Evolutionary conservation across 2,329 filamentous ascomycete genomes (phyloP).

Genomic region (Alternaria solani): DNA sequence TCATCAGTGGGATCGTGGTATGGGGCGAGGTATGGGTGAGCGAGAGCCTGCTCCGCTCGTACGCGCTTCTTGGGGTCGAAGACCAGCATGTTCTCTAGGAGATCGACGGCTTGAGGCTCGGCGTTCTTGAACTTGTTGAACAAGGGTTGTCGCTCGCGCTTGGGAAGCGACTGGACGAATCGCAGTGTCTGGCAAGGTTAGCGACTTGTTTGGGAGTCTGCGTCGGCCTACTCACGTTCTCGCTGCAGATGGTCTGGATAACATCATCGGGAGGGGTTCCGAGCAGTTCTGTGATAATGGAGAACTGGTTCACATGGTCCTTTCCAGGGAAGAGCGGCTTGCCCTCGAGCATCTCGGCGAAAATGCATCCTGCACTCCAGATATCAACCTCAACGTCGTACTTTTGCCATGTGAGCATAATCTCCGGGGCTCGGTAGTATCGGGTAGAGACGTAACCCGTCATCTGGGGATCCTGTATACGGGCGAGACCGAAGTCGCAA

Average conservation of each 20-base stretch:
- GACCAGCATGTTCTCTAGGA: constrained; percentile 95
- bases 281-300: constrained; percentile 96
- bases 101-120: constrained; percentile 85
- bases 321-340: constrained; percentile 98
- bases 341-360: constrained; percentile 98
- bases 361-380: constrained; percentile 99
- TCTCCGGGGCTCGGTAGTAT: constrained; percentile 98
- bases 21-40: constrained; percentile 91
- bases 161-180: constrained; percentile 96
- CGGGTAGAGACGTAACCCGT: constrained; percentile 98
- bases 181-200: constrained; percentile 74
- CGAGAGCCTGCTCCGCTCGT: constrained; percentile 83
- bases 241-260: constrained; percentile 97
- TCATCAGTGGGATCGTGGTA: constrained; percentile 99
- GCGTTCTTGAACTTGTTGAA: constrained; percentile 94
- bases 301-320: constrained; percentile 99
- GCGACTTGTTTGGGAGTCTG: constrained; percentile 1
- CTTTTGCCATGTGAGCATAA: constrained; percentile 99
- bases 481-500: constrained; percentile 96
- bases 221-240: constrained; percentile 72
- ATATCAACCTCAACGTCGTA: constrained; percentile 99
- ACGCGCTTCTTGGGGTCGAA: constrained; percentile 98
- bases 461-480: constrained; percentile 99
- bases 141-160: constrained; percentile 88
- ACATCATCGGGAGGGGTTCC: constrained; percentile 98